Conservation (phyloP, 257 asterid genomes). For the Salvia hispanica region DNA sequence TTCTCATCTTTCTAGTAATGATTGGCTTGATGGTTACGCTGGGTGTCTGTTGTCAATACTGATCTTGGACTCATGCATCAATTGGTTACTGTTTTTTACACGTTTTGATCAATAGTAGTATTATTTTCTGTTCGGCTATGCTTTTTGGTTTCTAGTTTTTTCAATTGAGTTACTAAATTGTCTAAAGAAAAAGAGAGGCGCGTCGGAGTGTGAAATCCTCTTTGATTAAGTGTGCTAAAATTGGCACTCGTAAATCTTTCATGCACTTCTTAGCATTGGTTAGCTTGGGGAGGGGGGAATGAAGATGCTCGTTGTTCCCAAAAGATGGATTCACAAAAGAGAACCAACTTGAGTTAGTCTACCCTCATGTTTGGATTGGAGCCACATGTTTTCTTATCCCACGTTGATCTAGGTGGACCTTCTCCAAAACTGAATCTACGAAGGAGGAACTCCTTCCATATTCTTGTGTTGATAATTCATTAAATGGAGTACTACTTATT, state of each 20-base stretch:
- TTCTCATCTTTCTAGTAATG: slow-evolving; percentile 17
- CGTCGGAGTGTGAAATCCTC: not conserved
- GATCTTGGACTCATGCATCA: slow-evolving; percentile 23
- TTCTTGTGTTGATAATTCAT: not conserved
- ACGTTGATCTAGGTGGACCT: slow-evolving; percentile 14
- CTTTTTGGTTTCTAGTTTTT: too few relatives aligned
- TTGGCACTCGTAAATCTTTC: slow-evolving; percentile 17
- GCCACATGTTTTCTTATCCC: not conserved
- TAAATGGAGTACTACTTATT: not conserved
- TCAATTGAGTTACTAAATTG: slow-evolving; percentile 2
- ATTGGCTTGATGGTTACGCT: not conserved
- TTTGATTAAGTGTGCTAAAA: slow-evolving; percentile 1
- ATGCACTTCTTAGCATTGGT: slow-evolving; percentile 5
- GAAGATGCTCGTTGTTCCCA: too few relatives aligned
- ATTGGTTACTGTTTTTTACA: not conserved
- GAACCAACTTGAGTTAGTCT: slow-evolving; percentile 6
- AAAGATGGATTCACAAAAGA: not conserved
- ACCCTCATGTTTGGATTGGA: slow-evolving; percentile 17
- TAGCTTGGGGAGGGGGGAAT: slow-evolving; percentile 11
- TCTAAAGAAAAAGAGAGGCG: not conserved
- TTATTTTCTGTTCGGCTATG: not conserved
- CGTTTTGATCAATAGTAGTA: slow-evolving; percentile 9
- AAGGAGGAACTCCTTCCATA: slow-evolving; percentile 17
- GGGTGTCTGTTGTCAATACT: not conserved
- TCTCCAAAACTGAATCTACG: slow-evolving; percentile 16